These are phyloP conservation scores for Sedum album DNA, from an alignment of 164 flowering plant species.

Conservation along the genomic window DNA sequence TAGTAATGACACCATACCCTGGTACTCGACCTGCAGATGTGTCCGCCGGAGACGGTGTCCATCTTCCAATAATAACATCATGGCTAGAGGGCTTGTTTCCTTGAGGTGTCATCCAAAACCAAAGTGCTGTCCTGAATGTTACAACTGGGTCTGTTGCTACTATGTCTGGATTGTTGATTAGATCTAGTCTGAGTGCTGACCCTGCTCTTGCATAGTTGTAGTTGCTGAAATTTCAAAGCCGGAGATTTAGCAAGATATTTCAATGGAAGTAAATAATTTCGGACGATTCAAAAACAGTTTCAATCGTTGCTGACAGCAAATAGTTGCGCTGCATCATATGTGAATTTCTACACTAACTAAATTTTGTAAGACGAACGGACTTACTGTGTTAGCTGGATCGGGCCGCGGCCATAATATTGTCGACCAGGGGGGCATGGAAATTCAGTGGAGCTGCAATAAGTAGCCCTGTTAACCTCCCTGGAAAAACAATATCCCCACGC, in stretches of 20 bases:
- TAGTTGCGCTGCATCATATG: background rate
- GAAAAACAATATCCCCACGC: constrained; percentile 47
- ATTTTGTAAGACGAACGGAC: too few species aligned
- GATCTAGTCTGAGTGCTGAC: constrained; percentile 11
- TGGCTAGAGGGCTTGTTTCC: constrained; percentile 18
- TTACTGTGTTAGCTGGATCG: constrained; percentile 26
- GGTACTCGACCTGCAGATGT: constrained; percentile 9
- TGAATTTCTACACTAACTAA: too few species aligned
- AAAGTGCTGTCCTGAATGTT: constrained; percentile 17
- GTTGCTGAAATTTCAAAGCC: constrained; percentile 1
- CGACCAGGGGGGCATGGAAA: constrained; percentile 20
- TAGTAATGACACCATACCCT: constrained; percentile 15
- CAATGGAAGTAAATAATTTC: background rate
- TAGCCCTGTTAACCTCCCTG: constrained; percentile 20
- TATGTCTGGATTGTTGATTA: constrained; percentile 15
- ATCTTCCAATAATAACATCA: constrained; percentile 15
- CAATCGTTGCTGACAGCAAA: background rate
- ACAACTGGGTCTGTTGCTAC: constrained; percentile 14
- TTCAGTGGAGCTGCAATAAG: constrained; percentile 17
- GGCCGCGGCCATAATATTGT: constrained; percentile 28
- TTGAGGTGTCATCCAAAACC: constrained; percentile 26
- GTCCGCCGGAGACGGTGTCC: constrained; percentile 17
- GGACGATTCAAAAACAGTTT: background rate
- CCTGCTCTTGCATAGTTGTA: constrained; percentile 11
- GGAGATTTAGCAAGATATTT: background rate